Base-by-base conservation (phyloP, 352 stramenopile genomes). In the Aphanomyces invadans region DNA sequence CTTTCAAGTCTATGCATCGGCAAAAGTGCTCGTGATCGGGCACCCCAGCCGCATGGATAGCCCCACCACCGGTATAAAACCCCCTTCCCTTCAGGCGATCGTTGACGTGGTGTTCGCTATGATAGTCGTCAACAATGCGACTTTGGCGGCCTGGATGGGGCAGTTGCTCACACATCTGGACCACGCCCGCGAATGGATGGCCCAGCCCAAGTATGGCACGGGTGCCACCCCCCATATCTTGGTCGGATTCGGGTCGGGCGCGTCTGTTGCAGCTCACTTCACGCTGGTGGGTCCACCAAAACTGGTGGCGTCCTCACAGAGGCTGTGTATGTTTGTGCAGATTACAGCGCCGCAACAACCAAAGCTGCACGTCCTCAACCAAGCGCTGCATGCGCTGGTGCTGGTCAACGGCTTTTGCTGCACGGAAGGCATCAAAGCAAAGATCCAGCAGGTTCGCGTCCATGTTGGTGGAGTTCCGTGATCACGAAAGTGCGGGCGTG, bases 151-250 rank as follows among this genome's bases (percentile, higher is more conserved):
- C 19, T 74, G 54, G 7, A 89, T 89, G 56, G 65, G 62, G 3
- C 74, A 76, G 39, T 52, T 92, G 25, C 72, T 92, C 4, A 60
- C 77, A 0, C 61, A 88, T 31, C 59, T 90, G 36, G 75, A 83
- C 63, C 69, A 71, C 15, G 74, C 81, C 19, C 69, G 75, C 0
- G 80, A 88, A 38, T 92, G 83, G 81, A 78, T 87, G n/a, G 73
- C 81, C 17, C 81, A 92, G 64, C 83, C 83, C 9, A 90, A 87
- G 33, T n/a, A 80, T 21, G 83, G 81, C 3, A 31, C 84, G 11
- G 83, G 72, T 4, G 80, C 74, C 3, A 73, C 89, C 5, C 73
- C 81, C 10, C 80, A 92, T 69, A 87, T 86, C 61, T 68, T 90
- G 10, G 19, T 89, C 51, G 78, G 71, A 0, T 86, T 90, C 63